phyloP scores from a whole-genome alignment of 768 basidiomycete species.

The Hygrophorus russula region DNA sequence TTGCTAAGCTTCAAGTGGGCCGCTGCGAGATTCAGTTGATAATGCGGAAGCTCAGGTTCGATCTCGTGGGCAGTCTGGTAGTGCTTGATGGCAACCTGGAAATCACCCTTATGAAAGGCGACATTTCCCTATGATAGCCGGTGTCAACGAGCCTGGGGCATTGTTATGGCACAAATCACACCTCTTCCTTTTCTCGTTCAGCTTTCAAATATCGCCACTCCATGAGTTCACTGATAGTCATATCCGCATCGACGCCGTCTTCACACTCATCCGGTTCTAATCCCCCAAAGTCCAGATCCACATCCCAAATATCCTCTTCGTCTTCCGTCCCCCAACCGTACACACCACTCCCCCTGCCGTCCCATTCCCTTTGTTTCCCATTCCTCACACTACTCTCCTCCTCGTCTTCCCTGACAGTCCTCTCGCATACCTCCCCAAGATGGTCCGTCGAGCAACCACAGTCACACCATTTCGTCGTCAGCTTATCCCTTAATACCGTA shows the following conservation, averaged over 20 bases:
- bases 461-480: conserved; percentile 70
- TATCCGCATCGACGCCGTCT: conserved; percentile 33
- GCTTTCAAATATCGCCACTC: conserved; percentile 63
- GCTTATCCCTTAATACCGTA: conserved; percentile 54
- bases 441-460: conserved; percentile 76
- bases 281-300: conserved; percentile 55
- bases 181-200: conserved; percentile 62
- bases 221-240: conserved; percentile 68
- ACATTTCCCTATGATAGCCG: conserved; percentile 43
- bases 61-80: conserved; percentile 53
- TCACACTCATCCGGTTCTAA: conserved; percentile 39
- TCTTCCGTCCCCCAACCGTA: conserved; percentile 67
- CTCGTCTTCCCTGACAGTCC: conserved; percentile 60
- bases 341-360: conserved; percentile 62
- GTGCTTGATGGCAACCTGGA: conserved; percentile 37
- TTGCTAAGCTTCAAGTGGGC: conserved; percentile 61
- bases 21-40: conserved; percentile 68
- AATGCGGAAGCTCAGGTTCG: conserved; percentile 65
- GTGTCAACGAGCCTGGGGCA: background rate
- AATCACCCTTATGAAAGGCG: conserved; percentile 58
- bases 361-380: conserved; percentile 70
- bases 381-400: conserved; percentile 43
- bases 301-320: conserved; percentile 70
- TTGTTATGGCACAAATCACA: conserved; percentile 16
- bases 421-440: conserved; percentile 66